Percentiles rank a stretch among this genome's conserved stretches.
Conservation (phyloP, 164 flowering plant genomes). For the Magnolia sinica region DNA sequence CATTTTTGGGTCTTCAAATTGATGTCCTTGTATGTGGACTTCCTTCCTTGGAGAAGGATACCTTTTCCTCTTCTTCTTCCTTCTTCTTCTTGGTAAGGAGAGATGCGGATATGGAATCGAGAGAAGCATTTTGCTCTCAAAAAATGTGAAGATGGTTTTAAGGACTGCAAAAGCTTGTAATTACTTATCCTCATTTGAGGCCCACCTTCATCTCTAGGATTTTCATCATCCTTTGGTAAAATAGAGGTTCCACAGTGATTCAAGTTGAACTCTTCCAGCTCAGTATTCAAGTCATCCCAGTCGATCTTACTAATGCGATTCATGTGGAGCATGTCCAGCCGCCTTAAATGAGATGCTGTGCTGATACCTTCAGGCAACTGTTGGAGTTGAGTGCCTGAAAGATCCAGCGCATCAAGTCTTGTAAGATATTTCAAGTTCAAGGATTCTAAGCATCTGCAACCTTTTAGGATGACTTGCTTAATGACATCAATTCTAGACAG, state of each 20-base stretch:
- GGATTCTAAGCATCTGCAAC: not conserved
- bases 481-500: not conserved
- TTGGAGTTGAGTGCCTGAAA: not conserved
- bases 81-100: not conserved
- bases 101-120: not conserved
- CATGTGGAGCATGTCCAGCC: not conserved
- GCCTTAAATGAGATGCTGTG: not conserved
- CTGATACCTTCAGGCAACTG: not conserved
- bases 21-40: not conserved
- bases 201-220: not conserved
- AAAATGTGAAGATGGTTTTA: not conserved
- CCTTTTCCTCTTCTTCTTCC: not conserved
- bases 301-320: not conserved
- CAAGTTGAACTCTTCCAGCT: not conserved
- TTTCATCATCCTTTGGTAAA: not conserved
- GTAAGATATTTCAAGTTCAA: not conserved
- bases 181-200: not conserved
- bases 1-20: not conserved
- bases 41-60: not conserved
- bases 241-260: not conserved
- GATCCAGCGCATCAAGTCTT: not conserved
- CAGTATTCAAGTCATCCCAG: not conserved
- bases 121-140: not conserved
- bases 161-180: not conserved
- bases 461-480: not conserved